phyloP scores from a whole-genome alignment of 257 asterid species.

The Agastache rugosa region DNA sequence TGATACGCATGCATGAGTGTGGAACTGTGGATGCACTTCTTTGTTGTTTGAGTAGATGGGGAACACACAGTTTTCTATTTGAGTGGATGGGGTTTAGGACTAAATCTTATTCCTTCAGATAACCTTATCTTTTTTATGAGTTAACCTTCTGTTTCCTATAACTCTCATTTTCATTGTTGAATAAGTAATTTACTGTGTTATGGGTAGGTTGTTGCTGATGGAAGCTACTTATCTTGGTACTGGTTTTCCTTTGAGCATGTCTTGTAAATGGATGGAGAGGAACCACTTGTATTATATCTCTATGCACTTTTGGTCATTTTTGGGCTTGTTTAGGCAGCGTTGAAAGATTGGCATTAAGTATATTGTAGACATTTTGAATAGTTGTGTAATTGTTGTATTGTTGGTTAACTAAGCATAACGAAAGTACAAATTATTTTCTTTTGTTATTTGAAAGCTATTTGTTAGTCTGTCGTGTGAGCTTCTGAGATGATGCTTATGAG shows the following conservation, averaged over 20 bases:
- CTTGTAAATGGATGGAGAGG: constrained; percentile 15
- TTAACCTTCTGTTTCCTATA: constrained; percentile 15
- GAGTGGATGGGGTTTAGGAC: constrained; percentile 6
- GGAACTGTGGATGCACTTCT: constrained; percentile 4
- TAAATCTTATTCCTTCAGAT: constrained; percentile 16
- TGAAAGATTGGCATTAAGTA: constrained; percentile 20
- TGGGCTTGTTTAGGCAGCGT: constrained; percentile 25
- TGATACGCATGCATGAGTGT: constrained; percentile 8
- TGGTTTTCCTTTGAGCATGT: constrained; percentile 18
- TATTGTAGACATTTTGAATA: constrained; percentile 14
- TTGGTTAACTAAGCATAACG: constrained; percentile 8
- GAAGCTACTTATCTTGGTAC: constrained; percentile 20
- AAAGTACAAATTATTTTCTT: constrained; percentile 8
- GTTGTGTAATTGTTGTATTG: constrained; percentile 20
- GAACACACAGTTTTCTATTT: neutral
- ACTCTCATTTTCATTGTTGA: constrained; percentile 14
- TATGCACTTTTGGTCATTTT: constrained; percentile 21
- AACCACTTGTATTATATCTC: constrained; percentile 2
- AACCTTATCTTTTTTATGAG: neutral
- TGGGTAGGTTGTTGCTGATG: constrained; percentile 18
- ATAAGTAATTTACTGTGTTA: neutral
- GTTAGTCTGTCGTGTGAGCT: constrained; percentile 14
- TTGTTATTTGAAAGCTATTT: constrained; percentile 7
- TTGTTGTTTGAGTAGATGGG: constrained; percentile 13
- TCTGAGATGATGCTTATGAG: constrained; percentile 29